Conservation (phyloP, 495 filamentous ascomycete genomes). For the Penicillium coffeae region DNA sequence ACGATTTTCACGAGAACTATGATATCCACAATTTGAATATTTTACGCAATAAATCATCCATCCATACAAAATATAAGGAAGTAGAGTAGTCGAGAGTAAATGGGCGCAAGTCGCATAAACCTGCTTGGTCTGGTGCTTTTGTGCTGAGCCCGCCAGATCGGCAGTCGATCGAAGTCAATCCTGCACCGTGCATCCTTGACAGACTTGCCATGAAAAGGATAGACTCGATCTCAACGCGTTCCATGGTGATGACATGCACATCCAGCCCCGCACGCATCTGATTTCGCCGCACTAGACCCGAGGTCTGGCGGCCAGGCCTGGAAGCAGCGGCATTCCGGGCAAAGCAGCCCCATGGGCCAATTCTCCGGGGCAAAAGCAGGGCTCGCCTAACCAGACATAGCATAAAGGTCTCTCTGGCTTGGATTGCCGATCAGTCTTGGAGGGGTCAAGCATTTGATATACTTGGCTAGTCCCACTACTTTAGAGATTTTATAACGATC, state of each 20-base stretch:
- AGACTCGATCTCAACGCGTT: background rate
- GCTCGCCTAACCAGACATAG: background rate
- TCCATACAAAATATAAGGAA: no score
- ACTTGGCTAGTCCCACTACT: slow-evolving; percentile 1
- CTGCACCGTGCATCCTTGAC: background rate
- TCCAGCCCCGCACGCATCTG: background rate
- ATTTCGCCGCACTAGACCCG: background rate
- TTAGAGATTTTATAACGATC: background rate
- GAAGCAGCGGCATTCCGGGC: no score
- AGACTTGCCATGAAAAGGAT: background rate
- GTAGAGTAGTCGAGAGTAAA: no score
- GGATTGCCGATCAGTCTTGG: background rate
- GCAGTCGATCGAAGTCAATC: background rate
- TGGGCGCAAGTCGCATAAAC: no score
- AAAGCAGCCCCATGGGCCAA: background rate
- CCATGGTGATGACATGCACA: background rate
- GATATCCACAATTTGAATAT: background rate
- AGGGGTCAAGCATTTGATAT: slow-evolving; percentile 24
- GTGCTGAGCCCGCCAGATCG: background rate
- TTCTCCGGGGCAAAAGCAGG: background rate
- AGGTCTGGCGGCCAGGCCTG: background rate
- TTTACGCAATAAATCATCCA: no score
- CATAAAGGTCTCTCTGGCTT: background rate
- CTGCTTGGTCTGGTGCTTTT: background rate
- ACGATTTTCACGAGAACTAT: background rate